These are phyloP conservation scores for Colletotrichum ledebouriae DNA, from an alignment of 2,329 filamentous ascomycete species.

Conservation along the genomic window DNA sequence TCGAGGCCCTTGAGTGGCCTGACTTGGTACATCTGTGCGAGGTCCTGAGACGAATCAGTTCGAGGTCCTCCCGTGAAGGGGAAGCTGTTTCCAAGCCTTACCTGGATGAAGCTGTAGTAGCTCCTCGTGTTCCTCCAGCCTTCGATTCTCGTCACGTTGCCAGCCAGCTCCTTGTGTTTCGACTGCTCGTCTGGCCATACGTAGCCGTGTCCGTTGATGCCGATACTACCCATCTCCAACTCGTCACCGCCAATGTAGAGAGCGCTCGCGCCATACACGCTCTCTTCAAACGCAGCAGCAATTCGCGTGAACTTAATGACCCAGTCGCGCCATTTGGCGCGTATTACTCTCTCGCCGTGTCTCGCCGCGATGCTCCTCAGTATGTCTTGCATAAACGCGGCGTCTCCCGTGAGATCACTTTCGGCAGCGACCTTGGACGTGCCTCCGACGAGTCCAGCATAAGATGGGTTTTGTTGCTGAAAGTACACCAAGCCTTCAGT, in stretches of 20 bases:
- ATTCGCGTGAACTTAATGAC: conserved; percentile 94
- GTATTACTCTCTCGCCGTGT: conserved; percentile 89
- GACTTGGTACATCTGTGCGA: conserved; percentile 73
- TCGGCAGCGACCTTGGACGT: conserved; percentile 55
- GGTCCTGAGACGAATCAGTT: conserved; percentile 61
- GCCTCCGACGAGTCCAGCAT: conserved; percentile 63
- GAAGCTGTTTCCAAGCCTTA: conserved; percentile 50
- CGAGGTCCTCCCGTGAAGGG: not conserved
- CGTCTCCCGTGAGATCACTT: conserved; percentile 85
- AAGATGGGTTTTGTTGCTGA: conserved; percentile 79
- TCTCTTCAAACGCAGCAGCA: conserved; percentile 93
- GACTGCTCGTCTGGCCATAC: conserved; percentile 90
- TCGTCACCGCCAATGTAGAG: conserved; percentile 87
- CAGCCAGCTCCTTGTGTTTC: conserved; percentile 87
- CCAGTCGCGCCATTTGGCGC: conserved; percentile 94
- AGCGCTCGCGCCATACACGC: conserved; percentile 92
- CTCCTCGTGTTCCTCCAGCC: conserved; percentile 96
- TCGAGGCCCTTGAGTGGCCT: conserved; percentile 85
- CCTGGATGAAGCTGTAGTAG: conserved; percentile 96
- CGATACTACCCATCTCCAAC: conserved; percentile 68
- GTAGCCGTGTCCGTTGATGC: conserved; percentile 87
- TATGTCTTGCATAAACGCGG: conserved; percentile 89
- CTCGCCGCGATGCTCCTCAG: conserved; percentile 85
- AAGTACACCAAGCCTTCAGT: conserved; percentile 92
- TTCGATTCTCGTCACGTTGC: conserved; percentile 93